Conservation (phyloP, 2,329 filamentous ascomycete genomes). For the Colletotrichum sp. region DNA sequence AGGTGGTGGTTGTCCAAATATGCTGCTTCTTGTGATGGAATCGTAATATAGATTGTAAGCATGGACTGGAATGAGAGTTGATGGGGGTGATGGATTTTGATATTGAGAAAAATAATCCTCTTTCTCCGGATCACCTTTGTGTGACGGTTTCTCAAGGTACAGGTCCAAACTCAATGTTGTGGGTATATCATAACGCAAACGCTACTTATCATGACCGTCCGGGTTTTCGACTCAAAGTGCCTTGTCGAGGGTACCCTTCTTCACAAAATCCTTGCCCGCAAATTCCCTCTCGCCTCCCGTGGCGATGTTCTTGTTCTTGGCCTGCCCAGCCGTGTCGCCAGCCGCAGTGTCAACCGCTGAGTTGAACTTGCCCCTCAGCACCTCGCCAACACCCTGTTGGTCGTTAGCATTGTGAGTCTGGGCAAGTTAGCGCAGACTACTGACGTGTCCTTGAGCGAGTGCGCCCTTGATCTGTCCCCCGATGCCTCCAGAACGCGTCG, state of each 20-base stretch:
- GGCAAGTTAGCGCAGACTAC: neutral
- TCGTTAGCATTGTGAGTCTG: neutral
- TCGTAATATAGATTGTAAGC: too few relatives aligned
- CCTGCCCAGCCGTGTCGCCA: slow-evolving; percentile 33
- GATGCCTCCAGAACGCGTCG: slow-evolving; percentile 12
- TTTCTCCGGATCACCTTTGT: neutral
- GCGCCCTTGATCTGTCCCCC: slow-evolving; percentile 13
- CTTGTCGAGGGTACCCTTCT: slow-evolving; percentile 17
- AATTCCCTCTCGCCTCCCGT: slow-evolving; percentile 21
- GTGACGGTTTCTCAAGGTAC: neutral
- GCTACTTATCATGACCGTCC: neutral
- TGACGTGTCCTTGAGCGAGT: slow-evolving; percentile 19
- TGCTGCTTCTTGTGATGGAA: too few relatives aligned
- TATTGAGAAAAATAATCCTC: neutral
- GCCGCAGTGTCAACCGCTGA: slow-evolving; percentile 33
- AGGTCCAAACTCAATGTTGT: neutral
- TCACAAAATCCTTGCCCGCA: slow-evolving; percentile 17
- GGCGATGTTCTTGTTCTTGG: slow-evolving; percentile 33
- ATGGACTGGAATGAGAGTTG: neutral
- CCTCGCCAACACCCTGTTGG: slow-evolving; percentile 14
- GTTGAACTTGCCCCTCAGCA: slow-evolving; percentile 33
- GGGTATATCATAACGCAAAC: neutral
- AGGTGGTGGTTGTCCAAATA: too few relatives aligned
- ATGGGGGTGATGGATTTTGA: accelerated
- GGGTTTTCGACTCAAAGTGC: neutral